A percentile compares a stretch with the other conserved stretches of the same genome.
Conservation (phyloP, 2,329 filamentous ascomycete species). For the Colletotrichum destructivum region DNA sequence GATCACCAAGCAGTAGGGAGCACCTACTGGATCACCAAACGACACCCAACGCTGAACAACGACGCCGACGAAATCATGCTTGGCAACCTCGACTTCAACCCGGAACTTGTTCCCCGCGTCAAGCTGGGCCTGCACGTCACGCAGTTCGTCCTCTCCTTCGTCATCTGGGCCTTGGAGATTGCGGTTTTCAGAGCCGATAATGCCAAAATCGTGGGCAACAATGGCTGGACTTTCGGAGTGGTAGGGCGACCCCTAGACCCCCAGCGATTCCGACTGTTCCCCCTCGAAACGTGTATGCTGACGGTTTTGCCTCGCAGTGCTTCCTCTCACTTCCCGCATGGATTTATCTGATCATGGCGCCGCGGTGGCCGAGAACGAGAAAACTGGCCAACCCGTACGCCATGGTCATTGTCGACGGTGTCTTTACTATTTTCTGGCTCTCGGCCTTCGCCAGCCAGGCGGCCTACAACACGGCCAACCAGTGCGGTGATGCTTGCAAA, state of each 20-base stretch:
- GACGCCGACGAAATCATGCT: slow-evolving; percentile 54
- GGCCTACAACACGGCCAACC: slow-evolving; percentile 70
- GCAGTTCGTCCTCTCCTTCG: slow-evolving; percentile 69
- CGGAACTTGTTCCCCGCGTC: slow-evolving; percentile 67
- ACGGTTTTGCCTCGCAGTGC: slow-evolving; percentile 61
- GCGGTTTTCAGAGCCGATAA: slow-evolving; percentile 67
- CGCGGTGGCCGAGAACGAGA: slow-evolving; percentile 73
- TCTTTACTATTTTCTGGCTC: slow-evolving; percentile 75
- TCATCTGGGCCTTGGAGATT: slow-evolving; percentile 73
- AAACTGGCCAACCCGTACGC: slow-evolving; percentile 74
- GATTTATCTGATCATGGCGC: slow-evolving; percentile 76
- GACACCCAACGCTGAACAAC: background rate
- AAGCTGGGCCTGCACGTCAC: slow-evolving; percentile 72
- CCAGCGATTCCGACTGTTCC: background rate
- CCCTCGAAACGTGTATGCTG: slow-evolving; percentile 21
- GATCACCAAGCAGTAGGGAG: background rate
- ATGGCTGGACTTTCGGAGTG: slow-evolving; percentile 76
- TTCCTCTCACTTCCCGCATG: slow-evolving; percentile 76
- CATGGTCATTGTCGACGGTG: slow-evolving; percentile 71
- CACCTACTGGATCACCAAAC: slow-evolving; percentile 20
- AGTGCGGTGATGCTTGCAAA: slow-evolving; percentile 70
- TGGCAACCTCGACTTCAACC: slow-evolving; percentile 66
- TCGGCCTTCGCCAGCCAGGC: slow-evolving; percentile 78
- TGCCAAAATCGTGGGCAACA: slow-evolving; percentile 68
- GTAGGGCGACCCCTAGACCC: slow-evolving; percentile 58